phyloP scores from a whole-genome alignment of 768 basidiomycete genomes.

The Xerocomellus dryophilus region DNA sequence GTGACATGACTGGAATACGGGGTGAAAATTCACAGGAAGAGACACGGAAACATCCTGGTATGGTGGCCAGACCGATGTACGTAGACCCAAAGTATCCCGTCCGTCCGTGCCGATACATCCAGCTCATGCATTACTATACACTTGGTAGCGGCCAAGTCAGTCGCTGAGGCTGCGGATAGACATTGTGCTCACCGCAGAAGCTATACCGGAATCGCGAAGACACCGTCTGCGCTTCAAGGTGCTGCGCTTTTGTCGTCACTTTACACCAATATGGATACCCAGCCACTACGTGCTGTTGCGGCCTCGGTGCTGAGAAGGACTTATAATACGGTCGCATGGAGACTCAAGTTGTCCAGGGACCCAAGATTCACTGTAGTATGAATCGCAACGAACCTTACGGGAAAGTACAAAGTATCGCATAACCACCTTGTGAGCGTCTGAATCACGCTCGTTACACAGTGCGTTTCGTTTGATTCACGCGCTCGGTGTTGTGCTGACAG shows the following conservation, averaged over 20 bases:
- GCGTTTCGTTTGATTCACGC: background rate
- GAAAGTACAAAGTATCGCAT: slow-evolving; percentile 46
- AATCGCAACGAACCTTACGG: slow-evolving; percentile 49
- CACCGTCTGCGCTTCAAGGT: slow-evolving; percentile 54
- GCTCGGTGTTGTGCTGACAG: background rate
- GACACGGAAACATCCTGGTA: slow-evolving; percentile 47
- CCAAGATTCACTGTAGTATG: slow-evolving; percentile 53
- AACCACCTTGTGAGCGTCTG: slow-evolving; percentile 27
- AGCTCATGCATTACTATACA: background rate
- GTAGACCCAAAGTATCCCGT: background rate
- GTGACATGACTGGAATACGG: slow-evolving; percentile 41
- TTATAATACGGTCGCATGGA: slow-evolving; percentile 59
- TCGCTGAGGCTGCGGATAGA: slow-evolving; percentile 57
- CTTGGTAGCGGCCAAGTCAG: slow-evolving; percentile 52
- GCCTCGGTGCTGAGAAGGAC: slow-evolving; percentile 59
- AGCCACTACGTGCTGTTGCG: slow-evolving; percentile 66
- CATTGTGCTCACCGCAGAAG: slow-evolving; percentile 67
- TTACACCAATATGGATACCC: slow-evolving; percentile 44
- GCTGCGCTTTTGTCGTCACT: slow-evolving; percentile 49
- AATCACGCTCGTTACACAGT: background rate
- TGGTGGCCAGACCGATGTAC: slow-evolving; percentile 59
- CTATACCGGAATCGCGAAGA: slow-evolving; percentile 59
- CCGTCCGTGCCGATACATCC: no score
- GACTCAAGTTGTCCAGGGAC: slow-evolving; percentile 41
- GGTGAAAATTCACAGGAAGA: slow-evolving; percentile 52